Conservation (phyloP, 2,329 filamentous ascomycete genomes). For the Neofusicoccum kwambonambiense region DNA sequence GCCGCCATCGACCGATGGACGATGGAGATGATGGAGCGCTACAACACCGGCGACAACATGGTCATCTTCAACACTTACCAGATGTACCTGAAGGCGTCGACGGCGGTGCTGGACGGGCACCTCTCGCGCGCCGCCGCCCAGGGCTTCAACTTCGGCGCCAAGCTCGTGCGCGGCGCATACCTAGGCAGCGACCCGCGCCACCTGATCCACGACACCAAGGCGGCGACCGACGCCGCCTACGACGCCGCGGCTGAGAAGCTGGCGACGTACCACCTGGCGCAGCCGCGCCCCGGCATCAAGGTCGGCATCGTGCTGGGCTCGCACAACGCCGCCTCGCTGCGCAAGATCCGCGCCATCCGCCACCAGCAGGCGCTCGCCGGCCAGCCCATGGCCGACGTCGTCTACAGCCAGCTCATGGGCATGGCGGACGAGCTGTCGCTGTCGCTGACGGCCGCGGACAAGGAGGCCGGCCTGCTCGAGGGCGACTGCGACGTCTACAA, state of each 20-base stretch:
- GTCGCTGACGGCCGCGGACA: constrained; percentile 33
- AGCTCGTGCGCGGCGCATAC: constrained; percentile 60
- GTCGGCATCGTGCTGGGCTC: constrained; percentile 70
- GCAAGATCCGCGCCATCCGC: constrained; percentile 50
- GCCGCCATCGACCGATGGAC: constrained; percentile 53
- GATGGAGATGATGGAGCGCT: constrained; percentile 53
- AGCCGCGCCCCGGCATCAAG: constrained; percentile 35
- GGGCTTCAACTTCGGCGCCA: constrained; percentile 55
- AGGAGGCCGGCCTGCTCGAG: constrained; percentile 26
- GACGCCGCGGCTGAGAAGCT: constrained; percentile 63
- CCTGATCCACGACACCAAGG: constrained; percentile 55
- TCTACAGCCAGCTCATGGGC: constrained; percentile 81
- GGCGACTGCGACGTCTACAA: constrained; percentile 49
- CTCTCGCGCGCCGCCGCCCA: constrained; percentile 47
- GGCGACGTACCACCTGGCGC: constrained; percentile 51
- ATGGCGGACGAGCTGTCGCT: constrained; percentile 92
- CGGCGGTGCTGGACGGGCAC: constrained; percentile 43
- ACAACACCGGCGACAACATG: constrained; percentile 46
- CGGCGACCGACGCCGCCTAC: constrained; percentile 62
- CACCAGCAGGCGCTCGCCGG: constrained; percentile 34
- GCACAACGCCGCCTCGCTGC: constrained; percentile 75
- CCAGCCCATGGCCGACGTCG: constrained; percentile 49
- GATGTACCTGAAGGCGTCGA: constrained; percentile 54
- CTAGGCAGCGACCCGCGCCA: constrained; percentile 50
- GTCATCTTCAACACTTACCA: constrained; percentile 71